Base-by-base conservation (phyloP, 2,329 filamentous ascomycete species). In the Fusarium dlaminii region DNA sequence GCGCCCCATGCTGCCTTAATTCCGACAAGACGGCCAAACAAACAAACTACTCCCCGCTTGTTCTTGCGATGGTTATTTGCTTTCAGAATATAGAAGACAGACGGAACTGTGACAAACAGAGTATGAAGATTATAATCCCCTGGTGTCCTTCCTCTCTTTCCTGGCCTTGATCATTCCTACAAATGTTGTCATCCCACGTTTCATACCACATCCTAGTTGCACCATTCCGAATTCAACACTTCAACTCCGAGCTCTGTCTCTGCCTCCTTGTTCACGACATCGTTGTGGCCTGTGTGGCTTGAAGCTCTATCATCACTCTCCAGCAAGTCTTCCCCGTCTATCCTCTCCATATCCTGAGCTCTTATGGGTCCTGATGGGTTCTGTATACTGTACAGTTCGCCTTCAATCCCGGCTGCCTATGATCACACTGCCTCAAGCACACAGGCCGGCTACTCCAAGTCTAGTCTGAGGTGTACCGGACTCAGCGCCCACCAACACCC, bases 281-380 rank as follows among this genome's bases (percentile, higher is more conserved):
- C 43, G 39, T 63, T 42, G 45, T 60, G 73, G 60, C 65, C 62
- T 49, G 64, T 62, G 72, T 77, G 75, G 74, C 63, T 59, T 75
- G 66, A 70, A 71, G 68, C 68, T 74, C 65, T 68, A 65, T 70
- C 66, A 62, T 68, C 70, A 54, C 42, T 64, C 46, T 30, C 39
- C 57, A 55, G 27, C 54, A 70, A 46, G 24, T 32, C 29, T 42
- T 62, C 37, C 40, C 45, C 34, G 18, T 45, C 60, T 55, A 49
- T 63, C 62, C 46, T 48, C 57, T 58, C 45, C 52, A 46, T 36
- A 45, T 42, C 49, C 39, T 63, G 39, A 42, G 34, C 61, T 40
- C 40, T 39, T 63, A 36, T 37, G 42, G 56, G 46, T 39, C 58
- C 37, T 52, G 34, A 56, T 64, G 32, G 48, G 29, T 52, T 45